phyloP scores from a whole-genome alignment of 2,329 filamentous ascomycete species.

The Juglanconis oblonga region DNA sequence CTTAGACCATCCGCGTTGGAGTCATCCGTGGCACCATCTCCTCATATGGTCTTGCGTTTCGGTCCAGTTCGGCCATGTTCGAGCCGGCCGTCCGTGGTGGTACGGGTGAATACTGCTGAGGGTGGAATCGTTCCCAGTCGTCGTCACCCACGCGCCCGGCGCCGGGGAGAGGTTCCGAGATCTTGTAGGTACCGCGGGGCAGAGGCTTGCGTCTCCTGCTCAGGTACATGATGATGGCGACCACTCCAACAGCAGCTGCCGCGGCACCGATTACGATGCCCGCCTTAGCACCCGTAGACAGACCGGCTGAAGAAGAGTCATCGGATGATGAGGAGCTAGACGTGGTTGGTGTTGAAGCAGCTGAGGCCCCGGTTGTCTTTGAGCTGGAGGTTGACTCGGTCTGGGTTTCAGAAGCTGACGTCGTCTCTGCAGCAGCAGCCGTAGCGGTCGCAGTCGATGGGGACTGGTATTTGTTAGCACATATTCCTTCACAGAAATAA shows the following conservation, averaged over 20 bases:
- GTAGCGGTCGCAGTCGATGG: not conserved
- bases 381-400: slow-evolving; percentile 1
- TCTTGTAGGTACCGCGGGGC: slow-evolving; percentile 33
- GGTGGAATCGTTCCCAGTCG: slow-evolving; percentile 21
- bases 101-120: slow-evolving; percentile 32
- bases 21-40: slow-evolving; percentile 53
- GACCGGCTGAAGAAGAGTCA: slow-evolving; percentile 22
- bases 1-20: slow-evolving; percentile 38
- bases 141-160: slow-evolving; percentile 39
- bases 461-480: not conserved
- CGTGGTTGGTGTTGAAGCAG: slow-evolving; percentile 9
- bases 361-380: not conserved
- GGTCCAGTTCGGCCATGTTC: slow-evolving; percentile 42
- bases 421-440: slow-evolving; percentile 13
- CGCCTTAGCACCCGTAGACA: slow-evolving; percentile 43
- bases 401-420: not conserved
- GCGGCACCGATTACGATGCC: slow-evolving; percentile 49
- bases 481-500: too few species aligned
- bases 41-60: slow-evolving; percentile 53
- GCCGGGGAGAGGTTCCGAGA: slow-evolving; percentile 50
- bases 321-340: not conserved
- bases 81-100: slow-evolving; percentile 13
- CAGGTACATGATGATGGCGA: slow-evolving; percentile 39
- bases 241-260: slow-evolving; percentile 36
- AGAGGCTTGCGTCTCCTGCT: slow-evolving; percentile 28